phyloP scores from a whole-genome alignment of 371 early-diverging fungal species.

The Apophysomyces ossiformis region DNA sequence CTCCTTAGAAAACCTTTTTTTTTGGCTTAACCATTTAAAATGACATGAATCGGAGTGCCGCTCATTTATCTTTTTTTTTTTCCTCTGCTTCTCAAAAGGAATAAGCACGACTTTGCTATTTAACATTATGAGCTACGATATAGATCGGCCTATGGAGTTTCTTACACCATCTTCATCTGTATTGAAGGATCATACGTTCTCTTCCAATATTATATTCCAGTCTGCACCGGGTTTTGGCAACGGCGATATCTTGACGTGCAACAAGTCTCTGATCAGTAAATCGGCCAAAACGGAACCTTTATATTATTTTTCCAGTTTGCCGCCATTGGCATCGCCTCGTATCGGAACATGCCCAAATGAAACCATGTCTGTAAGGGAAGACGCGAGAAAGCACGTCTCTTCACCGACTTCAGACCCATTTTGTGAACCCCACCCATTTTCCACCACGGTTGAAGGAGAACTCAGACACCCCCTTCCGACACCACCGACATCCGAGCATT shows the following conservation, averaged over 20 bases:
- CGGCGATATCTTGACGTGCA: conserved; percentile 78
- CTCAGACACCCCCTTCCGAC: conserved; percentile 2
- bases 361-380: background rate
- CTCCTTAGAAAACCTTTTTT: no score
- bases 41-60: no score
- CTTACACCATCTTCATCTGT: background rate
- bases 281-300: background rate
- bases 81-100: background rate
- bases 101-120: background rate
- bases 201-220: background rate
- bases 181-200: background rate
- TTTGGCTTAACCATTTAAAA: no score
- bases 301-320: conserved; percentile 2
- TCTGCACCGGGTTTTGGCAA: background rate
- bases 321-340: background rate
- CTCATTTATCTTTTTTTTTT: no score
- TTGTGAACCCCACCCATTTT: conserved; percentile 2
- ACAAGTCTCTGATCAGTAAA: conserved; percentile 50
- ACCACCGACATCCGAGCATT: background rate
- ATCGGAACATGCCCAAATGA: background rate
- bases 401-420: background rate
- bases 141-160: background rate
- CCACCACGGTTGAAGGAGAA: background rate
- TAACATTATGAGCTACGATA: background rate
- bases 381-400: background rate